Percentiles rank a stretch among this genome's conserved stretches.
Conservation (phyloP, 768 basidiomycete genomes). For the Mycena vulgaris region DNA sequence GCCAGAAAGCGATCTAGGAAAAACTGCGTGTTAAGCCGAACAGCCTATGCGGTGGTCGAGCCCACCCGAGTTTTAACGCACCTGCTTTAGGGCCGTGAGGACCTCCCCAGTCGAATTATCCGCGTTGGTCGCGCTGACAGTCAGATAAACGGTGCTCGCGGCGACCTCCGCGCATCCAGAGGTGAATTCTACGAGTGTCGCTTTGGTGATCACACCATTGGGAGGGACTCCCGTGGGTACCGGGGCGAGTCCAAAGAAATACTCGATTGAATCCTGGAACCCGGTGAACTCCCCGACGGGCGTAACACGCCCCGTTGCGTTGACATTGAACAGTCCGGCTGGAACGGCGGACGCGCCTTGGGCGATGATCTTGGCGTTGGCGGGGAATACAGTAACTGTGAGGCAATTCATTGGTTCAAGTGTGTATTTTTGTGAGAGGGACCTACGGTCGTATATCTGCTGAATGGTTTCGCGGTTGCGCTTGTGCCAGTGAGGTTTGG, state of each 20-base stretch:
- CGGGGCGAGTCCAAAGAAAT: constrained; percentile 30
- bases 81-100: constrained; percentile 21
- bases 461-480: not conserved
- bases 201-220: constrained; percentile 21
- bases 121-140: constrained; percentile 12
- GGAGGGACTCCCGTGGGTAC: constrained; percentile 7
- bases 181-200: constrained; percentile 22
- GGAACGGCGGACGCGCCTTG: constrained; percentile 12
- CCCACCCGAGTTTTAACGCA: not conserved
- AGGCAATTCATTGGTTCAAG: not conserved
- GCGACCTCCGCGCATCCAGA: constrained; percentile 20
- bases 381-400: constrained; percentile 19
- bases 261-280: constrained; percentile 29
- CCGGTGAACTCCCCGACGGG: constrained; percentile 28
- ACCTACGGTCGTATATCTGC: constrained; percentile 20
- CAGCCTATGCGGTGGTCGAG: not conserved
- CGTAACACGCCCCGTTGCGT: constrained; percentile 22
- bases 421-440: not conserved
- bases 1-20: constrained; percentile 14
- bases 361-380: constrained; percentile 16
- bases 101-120: constrained; percentile 3
- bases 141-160: constrained; percentile 21
- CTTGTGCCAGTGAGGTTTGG: constrained; percentile 6
- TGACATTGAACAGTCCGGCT: constrained; percentile 9
- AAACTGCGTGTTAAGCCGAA: not conserved